Evolutionary conservation across 2,329 filamentous ascomycete genomes (phyloP).

Genomic region (Fusarium kyushuense): DNA sequence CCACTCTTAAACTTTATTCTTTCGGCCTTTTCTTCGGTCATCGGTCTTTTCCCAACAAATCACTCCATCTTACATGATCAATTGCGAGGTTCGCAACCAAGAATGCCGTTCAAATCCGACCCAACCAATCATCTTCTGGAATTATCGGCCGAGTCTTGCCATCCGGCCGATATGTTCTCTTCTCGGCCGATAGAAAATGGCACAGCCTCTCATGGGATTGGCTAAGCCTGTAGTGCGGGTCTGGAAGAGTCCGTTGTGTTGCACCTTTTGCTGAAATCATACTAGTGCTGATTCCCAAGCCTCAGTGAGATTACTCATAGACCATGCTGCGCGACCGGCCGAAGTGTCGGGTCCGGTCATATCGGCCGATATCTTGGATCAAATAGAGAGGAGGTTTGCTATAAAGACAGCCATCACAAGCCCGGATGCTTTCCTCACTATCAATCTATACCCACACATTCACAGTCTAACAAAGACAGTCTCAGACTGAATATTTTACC

Average conservation of each 20-base stretch:
- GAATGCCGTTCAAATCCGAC: not conserved
- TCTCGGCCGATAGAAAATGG: constrained; percentile 8
- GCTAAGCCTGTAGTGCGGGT: not conserved
- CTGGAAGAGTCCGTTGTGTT: not conserved
- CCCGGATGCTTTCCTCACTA: fast-evolving
- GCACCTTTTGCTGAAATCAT: not conserved
- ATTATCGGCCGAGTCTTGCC: constrained; percentile 1
- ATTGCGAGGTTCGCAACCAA: not conserved
- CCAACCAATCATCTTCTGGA: constrained; percentile 9
- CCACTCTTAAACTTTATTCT: fast-evolving
- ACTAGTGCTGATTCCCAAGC: constrained; percentile 22
- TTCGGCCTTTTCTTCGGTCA: not conserved
- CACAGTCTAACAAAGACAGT: too few species aligned
- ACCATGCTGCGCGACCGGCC: not conserved
- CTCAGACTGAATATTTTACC: too few species aligned
- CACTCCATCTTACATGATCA: not conserved
- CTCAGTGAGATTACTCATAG: not conserved
- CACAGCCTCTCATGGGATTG: not conserved
- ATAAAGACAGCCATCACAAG: constrained; percentile 18
- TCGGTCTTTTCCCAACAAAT: constrained; percentile 16
- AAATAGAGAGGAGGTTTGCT: fast-evolving
- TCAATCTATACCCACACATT: not conserved
- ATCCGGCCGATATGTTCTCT: not conserved
- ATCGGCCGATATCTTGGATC: constrained; percentile 6
- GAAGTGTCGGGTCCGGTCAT: fast-evolving